Conservation (phyloP, 2,329 filamentous ascomycete genomes). For the Pestalotiopsis sp. region DNA sequence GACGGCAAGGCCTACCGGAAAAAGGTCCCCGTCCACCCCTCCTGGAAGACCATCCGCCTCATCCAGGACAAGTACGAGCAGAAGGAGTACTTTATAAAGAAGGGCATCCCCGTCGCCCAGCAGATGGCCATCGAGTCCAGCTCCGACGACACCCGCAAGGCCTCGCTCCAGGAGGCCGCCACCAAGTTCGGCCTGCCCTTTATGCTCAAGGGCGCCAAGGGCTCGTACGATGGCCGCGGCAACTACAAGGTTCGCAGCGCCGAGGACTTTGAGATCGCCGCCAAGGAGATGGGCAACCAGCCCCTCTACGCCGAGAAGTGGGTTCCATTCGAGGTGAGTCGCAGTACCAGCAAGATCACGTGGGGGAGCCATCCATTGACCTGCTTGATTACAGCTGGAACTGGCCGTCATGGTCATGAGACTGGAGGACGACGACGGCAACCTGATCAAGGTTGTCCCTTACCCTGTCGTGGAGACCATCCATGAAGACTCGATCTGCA, state of each 20-base stretch:
- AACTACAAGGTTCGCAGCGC: conserved; percentile 54
- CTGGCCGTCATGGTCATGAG: conserved; percentile 8
- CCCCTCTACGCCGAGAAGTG: conserved; percentile 89
- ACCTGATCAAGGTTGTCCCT: conserved; percentile 8
- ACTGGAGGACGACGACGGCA: conserved; percentile 1
- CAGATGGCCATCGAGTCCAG: conserved; percentile 65
- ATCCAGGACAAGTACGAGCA: conserved; percentile 95
- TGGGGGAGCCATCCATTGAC: neutral
- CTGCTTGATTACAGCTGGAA: neutral
- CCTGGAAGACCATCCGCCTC: conserved; percentile 81
- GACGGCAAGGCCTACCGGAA: conserved; percentile 38
- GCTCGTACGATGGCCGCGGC: conserved; percentile 89
- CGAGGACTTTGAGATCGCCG: conserved; percentile 60
- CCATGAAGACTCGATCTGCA: conserved; percentile 94
- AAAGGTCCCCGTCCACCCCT: conserved; percentile 71
- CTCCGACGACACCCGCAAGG: conserved; percentile 47
- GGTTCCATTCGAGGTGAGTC: conserved; percentile 45
- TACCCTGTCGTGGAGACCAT: conserved; percentile 81
- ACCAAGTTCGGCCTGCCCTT: conserved; percentile 75
- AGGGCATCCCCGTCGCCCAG: conserved; percentile 72
- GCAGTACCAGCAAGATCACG: neutral
- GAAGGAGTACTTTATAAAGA: conserved; percentile 74
- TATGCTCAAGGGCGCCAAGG: conserved; percentile 90
- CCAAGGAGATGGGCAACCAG: conserved; percentile 69
- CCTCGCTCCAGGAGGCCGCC: conserved; percentile 66